Evolutionary conservation across 495 filamentous ascomycete genomes (phyloP), one percentile per base, ranked within the genome.

Genomic region (Penicillium alfredii): DNA sequence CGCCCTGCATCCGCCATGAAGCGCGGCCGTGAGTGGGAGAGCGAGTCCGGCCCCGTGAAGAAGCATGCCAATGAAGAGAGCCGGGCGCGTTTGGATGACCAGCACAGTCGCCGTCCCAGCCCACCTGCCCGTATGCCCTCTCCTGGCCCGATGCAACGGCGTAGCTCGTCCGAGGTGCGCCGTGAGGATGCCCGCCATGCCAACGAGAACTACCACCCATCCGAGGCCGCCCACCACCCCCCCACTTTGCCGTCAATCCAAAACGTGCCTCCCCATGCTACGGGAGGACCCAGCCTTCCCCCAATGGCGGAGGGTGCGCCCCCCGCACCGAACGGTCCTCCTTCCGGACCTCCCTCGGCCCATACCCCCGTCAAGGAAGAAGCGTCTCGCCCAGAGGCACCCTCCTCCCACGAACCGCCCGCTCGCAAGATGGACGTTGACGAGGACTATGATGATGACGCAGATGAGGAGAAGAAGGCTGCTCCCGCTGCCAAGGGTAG

Each of bases 381-480:
- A 26, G 51, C 65, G 40, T 43, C 55, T 24, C 68, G 70, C 18
- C 66, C 71, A n/a, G 78, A 81, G 46, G 67, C 70, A 13, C 66
- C 67, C 30, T 64, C 75, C n/a, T 60, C 71, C 14, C 75, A 78
- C 29, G 92, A 98, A 64, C 76, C 88, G 8, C 86, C 92, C 4
- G 84, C 85, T 21, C 76, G 92, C 6, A 92, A 94, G 59, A 93
- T 98, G 81, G 92, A 97, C 14, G 83, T 97, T 27, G 92, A 98
- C 55, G 90, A 98, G 59, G 80, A 94, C 42, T 94, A 98, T 47
- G 90, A 95, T 59, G 88, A 93, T 46, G 87, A 86, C 18, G 78
- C 64, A 10, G 84, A 82, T 35, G 89, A 94, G 44, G 82, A 94
- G 31, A 88, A 94, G 61, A 77, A 81, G 53, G 50, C 54, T 23